Percentiles rank a stretch among this genome's conserved stretches.
phyloP scores from a whole-genome alignment of 805 yeast species.

The Torulaspora indica region DNA sequence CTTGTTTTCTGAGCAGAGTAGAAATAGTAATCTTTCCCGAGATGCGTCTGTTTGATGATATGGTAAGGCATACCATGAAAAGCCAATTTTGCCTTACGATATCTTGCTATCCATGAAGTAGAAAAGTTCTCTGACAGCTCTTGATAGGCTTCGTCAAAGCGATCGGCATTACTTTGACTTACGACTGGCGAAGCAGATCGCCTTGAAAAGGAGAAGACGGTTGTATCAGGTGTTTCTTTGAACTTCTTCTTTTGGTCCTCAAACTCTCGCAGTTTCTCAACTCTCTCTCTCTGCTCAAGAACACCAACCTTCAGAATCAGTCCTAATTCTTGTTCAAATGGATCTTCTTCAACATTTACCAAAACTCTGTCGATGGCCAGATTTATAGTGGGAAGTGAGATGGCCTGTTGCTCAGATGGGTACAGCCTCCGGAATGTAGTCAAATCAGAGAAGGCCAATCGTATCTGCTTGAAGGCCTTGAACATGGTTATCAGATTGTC shows the following conservation, averaged over 20 bases:
- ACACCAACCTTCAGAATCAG: constrained; percentile 54
- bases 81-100: constrained; percentile 28
- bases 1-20: constrained; percentile 26
- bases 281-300: constrained; percentile 51
- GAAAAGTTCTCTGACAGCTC: constrained; percentile 37
- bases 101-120: constrained; percentile 39
- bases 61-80: constrained; percentile 32
- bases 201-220: background rate
- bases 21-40: constrained; percentile 20
- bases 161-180: background rate
- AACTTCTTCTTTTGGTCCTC: constrained; percentile 17
- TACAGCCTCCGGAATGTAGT: constrained; percentile 21
- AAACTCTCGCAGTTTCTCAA: constrained; percentile 37
- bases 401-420: constrained; percentile 30
- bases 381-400: constrained; percentile 41
- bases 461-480: constrained; percentile 46
- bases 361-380: constrained; percentile 42
- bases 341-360: constrained; percentile 56
- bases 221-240: background rate
- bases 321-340: constrained; percentile 58
- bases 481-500: constrained; percentile 47
- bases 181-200: constrained; percentile 5
- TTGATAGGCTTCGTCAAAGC: constrained; percentile 9
- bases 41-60: constrained; percentile 16
- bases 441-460: constrained; percentile 41